Evolutionary conservation across 192 early-diverging fungal species (phyloP), one percentile per base, ranked within the genome.

Genomic region (Coemansia pectinata): DNA sequence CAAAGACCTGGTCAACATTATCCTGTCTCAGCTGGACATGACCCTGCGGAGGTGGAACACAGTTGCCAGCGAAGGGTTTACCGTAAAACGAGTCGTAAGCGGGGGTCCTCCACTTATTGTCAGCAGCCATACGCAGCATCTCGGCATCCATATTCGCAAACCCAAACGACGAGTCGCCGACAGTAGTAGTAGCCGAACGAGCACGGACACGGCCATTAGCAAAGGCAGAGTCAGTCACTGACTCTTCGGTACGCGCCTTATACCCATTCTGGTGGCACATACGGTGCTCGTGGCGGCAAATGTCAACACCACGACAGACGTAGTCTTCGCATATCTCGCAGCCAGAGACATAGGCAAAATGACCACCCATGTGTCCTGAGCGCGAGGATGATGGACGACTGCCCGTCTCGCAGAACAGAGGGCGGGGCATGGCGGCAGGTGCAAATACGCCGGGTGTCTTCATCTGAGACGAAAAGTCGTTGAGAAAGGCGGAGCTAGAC

Each of bases 291-390:
- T 81, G 79, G 33, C 41, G 34, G 65, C 74, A 73, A 21, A 81
- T 75, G 0, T 81, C 71, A 9, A 6, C 19, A 5, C 79, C 79
- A 1, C 71, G 31, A 10, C 71, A 67, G 44, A 81, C 65, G 44
- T 70, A 75, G 10, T 81, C 79, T 34, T 81, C 79, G 60, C 79
- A 81, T 12, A 76, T 81, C 39, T 70, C 67, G 64, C 79, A 81
- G 5, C 74, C 79, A 6, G 66, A 70, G 2, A 73, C 74, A n/a
- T 81, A 81, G 5, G 78, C 72, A 65, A 80, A 80, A 39, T 79
- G 77, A 10, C 17, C 19, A 31, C 63, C 14, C 3, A 7, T 9
- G 27, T 27, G 27, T 5, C 48, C 57, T 12, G n/a, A 44, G 44
- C 67, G 45, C 5, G 48, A 67, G 15, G 73, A 62, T 5, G 44